phyloP scores from a whole-genome alignment of 257 asterid species.

The Perilla frutescens region DNA sequence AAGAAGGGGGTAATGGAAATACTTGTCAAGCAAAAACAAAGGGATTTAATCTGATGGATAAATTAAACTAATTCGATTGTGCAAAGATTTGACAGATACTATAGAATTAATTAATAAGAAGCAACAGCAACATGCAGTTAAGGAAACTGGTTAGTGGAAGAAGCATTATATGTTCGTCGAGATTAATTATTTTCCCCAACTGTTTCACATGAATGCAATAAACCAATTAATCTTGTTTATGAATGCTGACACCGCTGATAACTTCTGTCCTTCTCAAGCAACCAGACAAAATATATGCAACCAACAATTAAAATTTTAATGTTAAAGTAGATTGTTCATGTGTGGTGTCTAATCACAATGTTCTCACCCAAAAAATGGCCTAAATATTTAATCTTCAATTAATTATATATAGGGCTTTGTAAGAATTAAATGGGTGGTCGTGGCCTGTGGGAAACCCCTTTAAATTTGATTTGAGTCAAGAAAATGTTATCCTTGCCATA shows the following conservation, averaged over 20 bases:
- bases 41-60: background rate
- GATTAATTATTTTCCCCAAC: background rate
- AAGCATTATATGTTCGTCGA: conserved; percentile 30
- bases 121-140: background rate
- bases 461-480: background rate
- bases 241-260: background rate
- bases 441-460: no score
- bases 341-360: conserved; percentile 64
- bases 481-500: conserved; percentile 50
- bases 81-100: conserved; percentile 14
- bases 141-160: conserved; percentile 41
- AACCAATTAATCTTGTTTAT: background rate
- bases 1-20: background rate
- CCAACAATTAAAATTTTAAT: background rate
- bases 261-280: conserved; percentile 26
- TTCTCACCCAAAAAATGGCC: conserved; percentile 13
- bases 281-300: conserved; percentile 12
- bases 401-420: background rate
- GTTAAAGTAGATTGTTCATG: conserved; percentile 26
- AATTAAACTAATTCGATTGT: conserved; percentile 5
- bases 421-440: conserved; percentile 37
- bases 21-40: background rate
- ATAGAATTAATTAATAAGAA: background rate
- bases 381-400: background rate
- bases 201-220: background rate